Evolutionary conservation across 2,329 filamentous ascomycete species (phyloP).

Genomic region (Trichoderma pleuroti): DNA sequence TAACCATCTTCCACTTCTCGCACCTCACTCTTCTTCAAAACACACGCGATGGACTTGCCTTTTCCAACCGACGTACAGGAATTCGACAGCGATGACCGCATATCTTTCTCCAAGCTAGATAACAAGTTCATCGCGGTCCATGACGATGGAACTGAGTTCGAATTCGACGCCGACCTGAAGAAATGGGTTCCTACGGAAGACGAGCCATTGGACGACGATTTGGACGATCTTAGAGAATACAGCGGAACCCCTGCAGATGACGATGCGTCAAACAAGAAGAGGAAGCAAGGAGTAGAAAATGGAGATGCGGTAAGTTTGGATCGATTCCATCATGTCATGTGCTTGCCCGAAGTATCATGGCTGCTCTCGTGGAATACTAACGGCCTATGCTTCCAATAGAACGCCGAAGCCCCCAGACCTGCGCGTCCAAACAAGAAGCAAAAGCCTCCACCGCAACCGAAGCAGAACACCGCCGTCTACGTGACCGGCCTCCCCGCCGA

Average conservation of each 20-base stretch:
- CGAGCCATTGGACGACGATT: slow-evolving; percentile 36
- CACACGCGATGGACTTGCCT: slow-evolving; percentile 31
- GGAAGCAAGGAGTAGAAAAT: slow-evolving; percentile 39
- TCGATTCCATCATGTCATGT: not conserved
- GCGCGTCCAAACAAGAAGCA: slow-evolving; percentile 44
- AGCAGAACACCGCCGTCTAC: slow-evolving; percentile 85
- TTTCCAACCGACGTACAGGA: slow-evolving; percentile 61
- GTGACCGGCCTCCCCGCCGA: slow-evolving; percentile 83
- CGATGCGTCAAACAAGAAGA: slow-evolving; percentile 36
- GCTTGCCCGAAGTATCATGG: not conserved
- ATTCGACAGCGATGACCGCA: slow-evolving; percentile 74
- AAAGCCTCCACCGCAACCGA: slow-evolving; percentile 48
- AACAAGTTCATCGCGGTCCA: slow-evolving; percentile 80
- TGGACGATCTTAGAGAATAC: slow-evolving; percentile 35
- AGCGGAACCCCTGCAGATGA: slow-evolving; percentile 25
- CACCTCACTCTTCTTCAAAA: not conserved
- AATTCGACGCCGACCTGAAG: slow-evolving; percentile 68
- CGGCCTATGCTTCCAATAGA: slow-evolving; percentile 19
- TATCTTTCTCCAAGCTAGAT: slow-evolving; percentile 82
- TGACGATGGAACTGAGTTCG: slow-evolving; percentile 79
- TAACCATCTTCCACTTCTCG: not conserved
- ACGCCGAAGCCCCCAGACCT: slow-evolving; percentile 33
- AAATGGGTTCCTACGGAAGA: slow-evolving; percentile 70
- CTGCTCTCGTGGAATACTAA: not conserved
- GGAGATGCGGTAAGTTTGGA: slow-evolving; percentile 42